These are phyloP conservation scores for Mycena polygramma DNA, from an alignment of 768 basidiomycete genomes.

Conservation along the genomic window DNA sequence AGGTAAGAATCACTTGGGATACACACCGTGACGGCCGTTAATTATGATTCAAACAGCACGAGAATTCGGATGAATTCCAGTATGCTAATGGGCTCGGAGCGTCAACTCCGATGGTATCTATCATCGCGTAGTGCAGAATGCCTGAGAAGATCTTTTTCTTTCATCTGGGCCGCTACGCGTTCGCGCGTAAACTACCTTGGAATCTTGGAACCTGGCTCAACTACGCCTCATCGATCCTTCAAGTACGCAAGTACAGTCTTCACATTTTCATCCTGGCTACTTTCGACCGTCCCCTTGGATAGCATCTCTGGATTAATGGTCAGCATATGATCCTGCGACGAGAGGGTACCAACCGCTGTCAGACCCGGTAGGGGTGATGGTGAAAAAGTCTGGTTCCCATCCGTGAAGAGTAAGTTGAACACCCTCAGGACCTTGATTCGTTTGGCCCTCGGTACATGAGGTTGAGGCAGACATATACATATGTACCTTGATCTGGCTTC, in stretches of 20 bases:
- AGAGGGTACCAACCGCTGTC: background rate
- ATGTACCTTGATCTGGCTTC: background rate
- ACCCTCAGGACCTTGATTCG: background rate
- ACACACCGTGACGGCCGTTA: background rate
- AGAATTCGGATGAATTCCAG: constrained; percentile 80
- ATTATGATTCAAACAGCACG: constrained; percentile 58
- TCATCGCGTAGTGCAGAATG: background rate
- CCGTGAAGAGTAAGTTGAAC: background rate
- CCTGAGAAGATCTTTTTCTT: too few relatives aligned
- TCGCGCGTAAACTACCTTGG: too few relatives aligned
- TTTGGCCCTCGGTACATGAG: background rate
- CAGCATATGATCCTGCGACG: background rate
- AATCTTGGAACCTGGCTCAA: too few relatives aligned
- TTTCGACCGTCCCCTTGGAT: background rate
- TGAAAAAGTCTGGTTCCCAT: background rate
- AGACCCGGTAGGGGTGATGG: background rate
- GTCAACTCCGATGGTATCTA: constrained; percentile 25
- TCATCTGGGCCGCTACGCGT: too few relatives aligned
- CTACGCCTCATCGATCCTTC: background rate
- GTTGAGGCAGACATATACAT: background rate
- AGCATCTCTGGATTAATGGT: background rate
- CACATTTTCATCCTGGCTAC: background rate
- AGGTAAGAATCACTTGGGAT: constrained; percentile 62
- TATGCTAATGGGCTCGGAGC: constrained; percentile 60
- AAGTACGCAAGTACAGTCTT: background rate